Evolutionary conservation across 345 rosid genomes (phyloP).

Genomic region (Eucalyptus coolabah): DNA sequence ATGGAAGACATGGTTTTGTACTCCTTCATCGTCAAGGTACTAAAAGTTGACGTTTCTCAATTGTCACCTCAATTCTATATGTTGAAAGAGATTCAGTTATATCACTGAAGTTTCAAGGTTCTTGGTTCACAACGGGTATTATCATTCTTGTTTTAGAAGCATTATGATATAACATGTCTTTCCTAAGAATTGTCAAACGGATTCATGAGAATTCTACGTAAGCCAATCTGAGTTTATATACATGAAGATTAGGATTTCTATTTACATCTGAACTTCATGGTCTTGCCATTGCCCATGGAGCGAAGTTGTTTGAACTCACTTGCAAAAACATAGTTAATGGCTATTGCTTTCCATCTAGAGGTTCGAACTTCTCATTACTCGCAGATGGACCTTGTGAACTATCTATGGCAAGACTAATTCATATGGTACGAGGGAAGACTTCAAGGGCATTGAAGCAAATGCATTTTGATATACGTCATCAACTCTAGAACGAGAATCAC

Average conservation of each 20-base stretch:
- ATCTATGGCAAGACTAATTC: not conserved
- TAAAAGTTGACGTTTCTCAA: not conserved
- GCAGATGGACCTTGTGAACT: not conserved
- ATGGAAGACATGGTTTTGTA: conserved; percentile 88
- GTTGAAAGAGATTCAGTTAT: not conserved
- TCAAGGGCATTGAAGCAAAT: not conserved
- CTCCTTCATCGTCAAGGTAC: conserved; percentile 83
- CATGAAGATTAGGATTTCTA: not conserved
- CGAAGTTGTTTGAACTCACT: not conserved
- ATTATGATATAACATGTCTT: not conserved
- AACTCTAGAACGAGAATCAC: not conserved
- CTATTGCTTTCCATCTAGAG: not conserved
- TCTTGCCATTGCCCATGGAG: not conserved
- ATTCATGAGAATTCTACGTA: not conserved
- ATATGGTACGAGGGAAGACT: not conserved
- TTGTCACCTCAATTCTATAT: not conserved
- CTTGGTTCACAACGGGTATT: not conserved
- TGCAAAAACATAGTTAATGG: not conserved
- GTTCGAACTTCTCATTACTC: not conserved
- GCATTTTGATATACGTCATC: not conserved
- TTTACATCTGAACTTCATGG: not conserved
- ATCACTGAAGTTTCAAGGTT: not conserved
- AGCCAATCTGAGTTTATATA: not conserved
- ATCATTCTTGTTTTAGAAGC: not conserved
- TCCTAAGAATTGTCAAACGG: not conserved